Evolutionary conservation across 768 basidiomycete genomes (phyloP), one percentile per base, ranked within the genome.

Genomic region (Termitomyces sp.): DNA sequence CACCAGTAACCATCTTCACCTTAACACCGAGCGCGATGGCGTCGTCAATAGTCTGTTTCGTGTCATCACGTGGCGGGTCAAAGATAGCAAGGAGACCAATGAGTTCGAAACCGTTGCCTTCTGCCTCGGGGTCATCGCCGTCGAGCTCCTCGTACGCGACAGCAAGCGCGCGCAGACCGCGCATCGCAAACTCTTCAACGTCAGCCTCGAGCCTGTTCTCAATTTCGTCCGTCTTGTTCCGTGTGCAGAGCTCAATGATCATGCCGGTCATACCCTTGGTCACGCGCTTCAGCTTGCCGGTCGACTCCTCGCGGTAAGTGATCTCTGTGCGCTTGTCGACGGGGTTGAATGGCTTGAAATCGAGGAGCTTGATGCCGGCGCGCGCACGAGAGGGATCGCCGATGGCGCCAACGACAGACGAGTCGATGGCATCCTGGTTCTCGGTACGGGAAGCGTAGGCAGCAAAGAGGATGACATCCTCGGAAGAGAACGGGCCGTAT

Each of bases 1-100:
- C 96, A 81, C 96, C 96, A n/a, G 96, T 98, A 61, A 98, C 96
- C 96, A 98, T 98, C 89, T 98, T 98, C 73, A 98, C 95, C 72
- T 88, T 90, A 67, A 98, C 95, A 74, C 96, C 96, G 70, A 98
- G 93, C 58, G 88, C 88, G 58, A 94, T 80, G 55, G 96, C 95
- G 73, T 98, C 95, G 69, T 98, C 95, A 70, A 98, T 98, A 20
- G 96, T 98, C 78, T 97, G 92, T 80, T 98, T 97, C 75, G 96
- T 98, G 71, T 98, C 96, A 1, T 91, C 90, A 75, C 96, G 94
- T 63, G 96, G 96, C 61, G 95, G 95, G 71, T 98, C 95, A 76
- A 93, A 98, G 80, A 98, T 98, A 67, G 95, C 87, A 57, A 98
- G 87, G 30, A 98, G 88, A 79, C 96, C 96, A 65, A 97, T 91